Evolutionary conservation across 495 filamentous ascomycete species (phyloP), one percentile per base, ranked within the genome.

Genomic region (Aspergillus carlsbadensis): DNA sequence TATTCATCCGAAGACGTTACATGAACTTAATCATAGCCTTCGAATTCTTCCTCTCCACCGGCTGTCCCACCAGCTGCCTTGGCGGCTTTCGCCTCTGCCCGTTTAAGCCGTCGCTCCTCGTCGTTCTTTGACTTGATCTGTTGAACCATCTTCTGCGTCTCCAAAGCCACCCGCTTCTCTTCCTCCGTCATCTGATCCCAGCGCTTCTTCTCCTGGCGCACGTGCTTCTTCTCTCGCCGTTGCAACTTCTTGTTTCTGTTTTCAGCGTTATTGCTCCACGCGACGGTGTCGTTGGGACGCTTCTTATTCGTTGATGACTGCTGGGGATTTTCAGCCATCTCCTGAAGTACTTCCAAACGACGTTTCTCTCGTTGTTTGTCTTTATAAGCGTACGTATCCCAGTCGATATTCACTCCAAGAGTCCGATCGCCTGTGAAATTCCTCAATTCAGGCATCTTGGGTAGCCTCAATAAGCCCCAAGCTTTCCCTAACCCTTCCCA

Each of bases 401-500:
- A 83, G 58, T 92, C 81, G 5, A 90, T 54, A 0, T 76, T 67
- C 3, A 88, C 68, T 8, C 88, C 88, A 7, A 91, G 70, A 0
- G 75, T 77, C 35, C 80, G 75, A 61, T 90, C 86, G 33, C 85
- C 85, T 0, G 81, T 73, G 65, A 86, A 91, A 15, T 67, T 81
- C 58, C 84, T 86, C 52, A 92, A 69, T 66, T 98, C 94, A 0
- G 95, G 94, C 94, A 98, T 98, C 68, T 89, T 93, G 37, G 94
- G 94, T 46, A 98, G 78, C 54, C 83, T 86, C 36, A 98, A 75
- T 8, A 98, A 76, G 0, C 86, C 89, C 88, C 92, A 98, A 10
- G 87, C 87, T 52, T 84, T 77, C 3, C 87, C 93, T 2, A 95
- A 72, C 40, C 88, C 89, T 36, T 78, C 74, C 94, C 94, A 98